Conservation (phyloP, 768 basidiomycete species). For the Rhizopogon vulgaris region DNA sequence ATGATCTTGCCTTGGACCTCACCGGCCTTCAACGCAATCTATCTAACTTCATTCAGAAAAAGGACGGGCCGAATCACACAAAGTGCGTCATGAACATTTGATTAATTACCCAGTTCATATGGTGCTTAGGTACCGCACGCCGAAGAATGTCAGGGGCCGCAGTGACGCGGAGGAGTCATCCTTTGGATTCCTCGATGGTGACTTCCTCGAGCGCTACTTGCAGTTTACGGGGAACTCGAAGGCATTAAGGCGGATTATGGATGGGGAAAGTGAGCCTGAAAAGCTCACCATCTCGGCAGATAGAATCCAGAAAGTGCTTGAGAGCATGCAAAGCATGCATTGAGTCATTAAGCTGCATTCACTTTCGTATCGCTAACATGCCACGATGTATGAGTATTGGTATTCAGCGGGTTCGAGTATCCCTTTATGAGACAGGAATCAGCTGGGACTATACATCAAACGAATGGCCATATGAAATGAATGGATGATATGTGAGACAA, state of each 20-base stretch:
- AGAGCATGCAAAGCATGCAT: conserved; percentile 52
- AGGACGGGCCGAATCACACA: conserved; percentile 55
- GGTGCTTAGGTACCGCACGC: conserved; percentile 57
- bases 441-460: background rate
- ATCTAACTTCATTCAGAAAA: conserved; percentile 40
- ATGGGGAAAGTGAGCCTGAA: conserved; percentile 57
- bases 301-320: conserved; percentile 34
- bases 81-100: conserved; percentile 34
- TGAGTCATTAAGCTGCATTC: conserved; percentile 20
- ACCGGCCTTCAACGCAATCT: conserved; percentile 75
- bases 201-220: conserved; percentile 71
- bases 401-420: background rate
- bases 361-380: conserved; percentile 8
- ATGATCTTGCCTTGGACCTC: conserved; percentile 51
- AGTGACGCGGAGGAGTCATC: conserved; percentile 53
- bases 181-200: conserved; percentile 83
- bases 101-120: conserved; percentile 1
- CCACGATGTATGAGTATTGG: conserved; percentile 13
- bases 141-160: conserved; percentile 48
- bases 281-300: conserved; percentile 37
- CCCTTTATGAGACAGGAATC: background rate
- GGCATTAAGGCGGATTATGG: conserved; percentile 45
- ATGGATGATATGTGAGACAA: conserved; percentile 7
- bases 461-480: background rate
- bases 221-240: conserved; percentile 32